Conservation (phyloP, 2,329 filamentous ascomycete species). For the Penicillium nordicum region DNA sequence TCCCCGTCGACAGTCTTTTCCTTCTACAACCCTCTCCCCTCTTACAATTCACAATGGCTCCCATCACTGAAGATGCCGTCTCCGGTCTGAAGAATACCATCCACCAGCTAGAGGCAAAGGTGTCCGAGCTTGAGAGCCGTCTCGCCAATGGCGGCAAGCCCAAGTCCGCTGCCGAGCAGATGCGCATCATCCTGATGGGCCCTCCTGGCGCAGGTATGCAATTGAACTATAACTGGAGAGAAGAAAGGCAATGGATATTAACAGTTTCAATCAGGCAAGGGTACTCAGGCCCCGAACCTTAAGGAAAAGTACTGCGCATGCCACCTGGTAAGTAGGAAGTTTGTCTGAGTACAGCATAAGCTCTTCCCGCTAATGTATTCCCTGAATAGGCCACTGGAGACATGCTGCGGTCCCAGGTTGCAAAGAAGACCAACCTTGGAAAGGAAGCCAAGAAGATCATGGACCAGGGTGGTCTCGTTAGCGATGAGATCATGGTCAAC, state of each 20-base stretch:
- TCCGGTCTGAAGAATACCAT: slow-evolving; percentile 82
- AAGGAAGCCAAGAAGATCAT: slow-evolving; percentile 99
- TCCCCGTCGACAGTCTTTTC: slow-evolving; percentile 14
- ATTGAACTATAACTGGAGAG: background rate
- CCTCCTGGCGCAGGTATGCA: slow-evolving; percentile 86
- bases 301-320: slow-evolving; percentile 98
- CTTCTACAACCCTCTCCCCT: slow-evolving; percentile 20
- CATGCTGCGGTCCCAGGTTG: slow-evolving; percentile 97
- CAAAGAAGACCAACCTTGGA: slow-evolving; percentile 92
- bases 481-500: slow-evolving; percentile 98
- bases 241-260: slow-evolving; percentile 9
- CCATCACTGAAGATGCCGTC: slow-evolving; percentile 75
- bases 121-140: slow-evolving; percentile 77
- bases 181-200: slow-evolving; percentile 97
- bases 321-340: slow-evolving; percentile 69
- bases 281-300: slow-evolving; percentile 95
- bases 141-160: slow-evolving; percentile 52
- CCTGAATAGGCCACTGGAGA: slow-evolving; percentile 81
- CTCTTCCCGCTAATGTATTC: slow-evolving; percentile 13
- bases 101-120: slow-evolving; percentile 76
- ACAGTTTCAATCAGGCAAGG: slow-evolving; percentile 69
- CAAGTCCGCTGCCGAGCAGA: slow-evolving; percentile 57
- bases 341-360: background rate
- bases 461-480: slow-evolving; percentile 95
- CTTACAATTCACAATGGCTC: slow-evolving; percentile 66